Evolutionary conservation across 345 rosid genomes (phyloP), one percentile per base, ranked within the genome.

Genomic region (Sapria himalayana): DNA sequence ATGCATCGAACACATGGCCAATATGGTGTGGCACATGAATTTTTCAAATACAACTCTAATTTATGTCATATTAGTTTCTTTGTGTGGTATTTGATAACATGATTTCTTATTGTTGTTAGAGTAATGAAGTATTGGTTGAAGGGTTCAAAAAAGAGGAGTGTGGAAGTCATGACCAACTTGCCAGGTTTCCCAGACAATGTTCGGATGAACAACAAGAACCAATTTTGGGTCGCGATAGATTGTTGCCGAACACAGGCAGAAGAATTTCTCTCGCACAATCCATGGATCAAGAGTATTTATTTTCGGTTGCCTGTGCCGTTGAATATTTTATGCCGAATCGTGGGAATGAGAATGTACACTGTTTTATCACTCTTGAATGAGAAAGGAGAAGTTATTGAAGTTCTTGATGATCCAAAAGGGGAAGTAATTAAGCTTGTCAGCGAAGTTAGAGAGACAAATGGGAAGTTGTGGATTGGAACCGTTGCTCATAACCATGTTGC

Each of bases 141-240:
- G 58, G 95, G 98, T 41, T 62, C 84, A 9, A 71, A 57, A 37
- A 49, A 18, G 0, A 73, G 85, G 32, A 41, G 7, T 0, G 47
- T 62, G 5, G 76, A 77, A 35, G 58, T 70, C 8, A 60, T 70
- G 2, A 91, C 69, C 0, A 53, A 85, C 61, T 65, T 85, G 4
- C 96, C 93, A 0, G 93, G 98, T n/a, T 89, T 79, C 45, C 98
- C 98, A 1, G 94, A 89, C 66, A 89, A 89, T 6, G 76, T 82
- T 22, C 74, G 94, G 53, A 48, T 67, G 37, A 89, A 82, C 39
- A 84, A 74, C 0, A 72, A 60, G 39, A 94, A 91, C 19, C 64
- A 82, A 45, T 89, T 68, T 52, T 89, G 98, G 98, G 94, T 89
- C 22, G 98, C 98, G 11, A 82, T 89, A 41, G 94, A 79, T 37